phyloP scores from a whole-genome alignment of 1,284 basidiomycete species.

The Ustilago tritici region DNA sequence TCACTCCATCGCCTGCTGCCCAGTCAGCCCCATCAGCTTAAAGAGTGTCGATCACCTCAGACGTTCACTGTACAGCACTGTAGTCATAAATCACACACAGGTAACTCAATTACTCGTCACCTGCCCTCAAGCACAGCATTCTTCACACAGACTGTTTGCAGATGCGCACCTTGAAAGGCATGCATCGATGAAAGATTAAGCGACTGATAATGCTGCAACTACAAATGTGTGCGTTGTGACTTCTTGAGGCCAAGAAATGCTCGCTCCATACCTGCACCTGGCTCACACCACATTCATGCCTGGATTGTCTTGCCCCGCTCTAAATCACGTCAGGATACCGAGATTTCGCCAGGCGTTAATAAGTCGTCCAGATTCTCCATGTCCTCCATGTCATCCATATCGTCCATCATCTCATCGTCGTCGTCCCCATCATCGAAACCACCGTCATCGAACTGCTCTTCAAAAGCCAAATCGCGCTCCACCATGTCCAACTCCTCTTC shows the following conservation, averaged over 20 bases:
- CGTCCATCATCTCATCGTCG: slow-evolving; percentile 1
- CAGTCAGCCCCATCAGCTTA: slow-evolving; percentile 17
- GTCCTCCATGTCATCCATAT: background rate
- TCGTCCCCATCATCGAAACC: slow-evolving; percentile 11
- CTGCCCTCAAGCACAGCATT: background rate
- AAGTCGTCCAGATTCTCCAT: slow-evolving; percentile 4
- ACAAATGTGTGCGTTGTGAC: background rate
- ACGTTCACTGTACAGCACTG: background rate
- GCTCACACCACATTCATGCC: background rate
- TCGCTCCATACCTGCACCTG: background rate
- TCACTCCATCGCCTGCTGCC: slow-evolving; percentile 9
- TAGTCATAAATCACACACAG: background rate
- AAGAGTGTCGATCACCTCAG: background rate
- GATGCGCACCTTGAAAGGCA: background rate
- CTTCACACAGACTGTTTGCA: background rate
- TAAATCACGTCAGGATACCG: background rate
- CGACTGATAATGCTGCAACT: background rate
- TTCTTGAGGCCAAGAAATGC: background rate
- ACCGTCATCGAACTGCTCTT: slow-evolving; percentile 8
- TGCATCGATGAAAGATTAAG: background rate
- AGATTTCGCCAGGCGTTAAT: background rate
- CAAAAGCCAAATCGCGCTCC: slow-evolving; percentile 20
- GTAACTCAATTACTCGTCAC: background rate
- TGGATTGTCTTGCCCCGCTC: background rate
- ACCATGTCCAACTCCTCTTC: slow-evolving; percentile 17